Evolutionary conservation across 2,329 filamentous ascomycete genomes (phyloP).

Genomic region (Mollisia scopiformis): DNA sequence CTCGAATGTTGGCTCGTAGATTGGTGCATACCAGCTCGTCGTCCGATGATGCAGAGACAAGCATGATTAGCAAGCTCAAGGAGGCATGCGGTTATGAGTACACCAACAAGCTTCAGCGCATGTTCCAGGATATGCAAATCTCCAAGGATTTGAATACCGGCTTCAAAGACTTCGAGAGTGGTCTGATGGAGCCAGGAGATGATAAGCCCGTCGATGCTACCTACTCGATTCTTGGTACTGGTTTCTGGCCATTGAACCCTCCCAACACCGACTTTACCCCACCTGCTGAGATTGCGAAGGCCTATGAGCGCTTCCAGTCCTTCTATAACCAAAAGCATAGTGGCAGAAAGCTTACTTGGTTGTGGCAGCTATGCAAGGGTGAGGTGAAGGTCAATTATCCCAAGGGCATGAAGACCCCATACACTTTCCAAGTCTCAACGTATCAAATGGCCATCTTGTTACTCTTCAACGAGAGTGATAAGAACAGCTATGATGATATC

Average conservation of each 20-base stretch:
- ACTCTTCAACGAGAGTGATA: slow-evolving; percentile 91
- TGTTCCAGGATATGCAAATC: slow-evolving; percentile 99
- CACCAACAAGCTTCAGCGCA: slow-evolving; percentile 98
- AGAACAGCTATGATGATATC: slow-evolving; percentile 86
- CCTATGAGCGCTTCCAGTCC: slow-evolving; percentile 84
- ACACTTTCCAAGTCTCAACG: slow-evolving; percentile 95
- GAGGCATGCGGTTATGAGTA: slow-evolving; percentile 99
- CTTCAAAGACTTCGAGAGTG: slow-evolving; percentile 78
- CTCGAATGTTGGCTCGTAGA: slow-evolving; percentile 91
- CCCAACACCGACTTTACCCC: slow-evolving; percentile 89
- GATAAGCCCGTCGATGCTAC: slow-evolving; percentile 77
- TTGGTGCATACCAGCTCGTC: slow-evolving; percentile 94
- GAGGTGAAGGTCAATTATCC: slow-evolving; percentile 94
- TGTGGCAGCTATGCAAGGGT: slow-evolving; percentile 98
- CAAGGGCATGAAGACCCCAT: slow-evolving; percentile 86
- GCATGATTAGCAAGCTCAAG: slow-evolving; percentile 99
- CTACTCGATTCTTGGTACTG: slow-evolving; percentile 92
- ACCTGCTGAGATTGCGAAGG: slow-evolving; percentile 80
- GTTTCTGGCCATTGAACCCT: slow-evolving; percentile 92
- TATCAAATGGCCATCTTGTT: slow-evolving; percentile 97
- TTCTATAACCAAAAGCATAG: slow-evolving; percentile 98
- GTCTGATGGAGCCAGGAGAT: slow-evolving; percentile 64
- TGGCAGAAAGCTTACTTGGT: slow-evolving; percentile 93
- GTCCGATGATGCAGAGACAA: slow-evolving; percentile 95
- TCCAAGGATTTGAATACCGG: slow-evolving; percentile 94